Conservation (phyloP, 345 rosid species). For the Crucihimalaya himalaica region DNA sequence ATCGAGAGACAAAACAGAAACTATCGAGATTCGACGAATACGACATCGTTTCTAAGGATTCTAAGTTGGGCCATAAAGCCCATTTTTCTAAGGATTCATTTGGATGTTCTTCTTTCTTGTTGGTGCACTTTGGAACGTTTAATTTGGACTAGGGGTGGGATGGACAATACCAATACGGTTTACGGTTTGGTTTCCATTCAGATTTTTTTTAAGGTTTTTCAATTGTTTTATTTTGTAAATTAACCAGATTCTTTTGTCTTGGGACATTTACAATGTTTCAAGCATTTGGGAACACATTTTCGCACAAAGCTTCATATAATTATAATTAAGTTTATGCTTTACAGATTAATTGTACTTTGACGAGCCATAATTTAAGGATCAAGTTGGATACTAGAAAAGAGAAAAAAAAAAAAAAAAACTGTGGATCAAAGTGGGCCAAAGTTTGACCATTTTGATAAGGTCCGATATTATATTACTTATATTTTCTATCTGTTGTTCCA, state of each 20-base stretch:
- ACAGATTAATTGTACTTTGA: constrained; percentile 8
- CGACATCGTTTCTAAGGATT: not conserved
- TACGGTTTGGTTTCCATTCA: no score
- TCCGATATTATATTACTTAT: constrained; percentile 4
- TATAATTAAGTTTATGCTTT: not conserved
- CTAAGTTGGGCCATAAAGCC: constrained; percentile 5
- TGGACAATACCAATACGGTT: no score
- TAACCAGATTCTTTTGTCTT: no score
- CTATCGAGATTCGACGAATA: not conserved
- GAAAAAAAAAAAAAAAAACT: not conserved
- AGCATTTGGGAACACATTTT: not conserved
- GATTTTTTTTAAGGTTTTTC: no score
- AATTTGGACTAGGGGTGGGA: no score
- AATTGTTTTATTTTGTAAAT: no score
- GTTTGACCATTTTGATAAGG: constrained; percentile 19
- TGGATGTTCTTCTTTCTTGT: no score
- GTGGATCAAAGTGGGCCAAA: constrained; percentile 12
- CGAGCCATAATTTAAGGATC: not conserved
- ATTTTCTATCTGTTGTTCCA: not conserved
- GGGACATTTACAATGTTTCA: no score
- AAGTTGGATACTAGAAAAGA: constrained; percentile 20
- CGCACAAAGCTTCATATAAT: not conserved
- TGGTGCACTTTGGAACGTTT: no score
- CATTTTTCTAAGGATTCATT: not conserved
- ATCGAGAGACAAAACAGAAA: not conserved